Evolutionary conservation across 495 filamentous ascomycete species (phyloP).

Genomic region (Margaritispora aquatica): DNA sequence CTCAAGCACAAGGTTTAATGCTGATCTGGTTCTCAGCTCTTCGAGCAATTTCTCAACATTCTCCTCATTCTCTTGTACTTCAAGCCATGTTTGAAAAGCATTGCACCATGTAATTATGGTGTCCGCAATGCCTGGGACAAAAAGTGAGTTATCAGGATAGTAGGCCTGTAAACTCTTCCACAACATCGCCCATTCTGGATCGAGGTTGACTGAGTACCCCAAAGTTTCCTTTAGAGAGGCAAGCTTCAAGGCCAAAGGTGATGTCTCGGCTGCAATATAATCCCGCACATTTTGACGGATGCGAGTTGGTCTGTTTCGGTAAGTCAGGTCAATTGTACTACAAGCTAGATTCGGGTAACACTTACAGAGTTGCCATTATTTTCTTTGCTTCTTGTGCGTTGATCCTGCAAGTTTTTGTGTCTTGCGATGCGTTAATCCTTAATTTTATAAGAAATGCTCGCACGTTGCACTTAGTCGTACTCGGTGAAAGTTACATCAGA

Average conservation of each 20-base stretch:
- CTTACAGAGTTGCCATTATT: constrained; percentile 12
- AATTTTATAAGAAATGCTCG: background rate
- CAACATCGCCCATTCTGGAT: constrained; percentile 22
- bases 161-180: constrained; percentile 15
- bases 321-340: background rate
- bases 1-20: constrained; percentile 12
- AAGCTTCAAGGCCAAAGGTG: background rate
- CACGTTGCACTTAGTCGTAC: background rate
- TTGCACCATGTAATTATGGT: constrained; percentile 17
- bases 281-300: constrained; percentile 18
- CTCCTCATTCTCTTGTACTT: constrained; percentile 17
- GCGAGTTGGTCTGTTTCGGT: constrained; percentile 10
- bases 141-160: constrained; percentile 14
- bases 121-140: constrained; percentile 10
- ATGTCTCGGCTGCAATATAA: constrained; percentile 7
- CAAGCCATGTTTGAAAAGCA: constrained; percentile 16
- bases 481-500: background rate
- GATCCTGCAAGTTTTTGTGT: background rate
- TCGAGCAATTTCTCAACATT: constrained; percentile 17
- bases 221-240: background rate
- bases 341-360: background rate
- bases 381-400: background rate
- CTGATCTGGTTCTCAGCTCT: background rate
- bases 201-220: constrained; percentile 14
- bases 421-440: background rate